These are phyloP conservation scores for Brassica rapa DNA, from an alignment of 345 rosid genomes.

Conservation along the genomic window DNA sequence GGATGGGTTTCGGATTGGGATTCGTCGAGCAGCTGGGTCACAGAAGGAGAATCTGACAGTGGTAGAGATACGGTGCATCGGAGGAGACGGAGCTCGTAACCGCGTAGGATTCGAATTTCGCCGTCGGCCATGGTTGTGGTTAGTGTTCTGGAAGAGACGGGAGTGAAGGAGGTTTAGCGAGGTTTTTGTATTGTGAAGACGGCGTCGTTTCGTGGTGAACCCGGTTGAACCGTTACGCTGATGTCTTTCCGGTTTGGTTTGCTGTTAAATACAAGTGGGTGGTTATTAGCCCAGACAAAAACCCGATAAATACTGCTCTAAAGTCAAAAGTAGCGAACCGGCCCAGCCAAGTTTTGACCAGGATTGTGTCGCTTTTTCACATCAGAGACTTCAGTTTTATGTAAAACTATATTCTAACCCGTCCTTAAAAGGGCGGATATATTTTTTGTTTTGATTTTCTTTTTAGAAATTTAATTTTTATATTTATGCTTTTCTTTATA, in stretches of 20 bases:
- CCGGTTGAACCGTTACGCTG: background rate
- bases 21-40: constrained; percentile 6
- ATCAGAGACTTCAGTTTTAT: too few species aligned
- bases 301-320: background rate
- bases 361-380: background rate
- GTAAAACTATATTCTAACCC: too few species aligned
- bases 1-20: constrained; percentile 11
- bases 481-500: too few species aligned
- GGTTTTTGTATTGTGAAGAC: constrained; percentile 15
- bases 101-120: constrained; percentile 46
- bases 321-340: background rate
- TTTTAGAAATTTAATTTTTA: too few species aligned
- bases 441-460: too few species aligned
- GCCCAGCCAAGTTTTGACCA: background rate
- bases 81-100: constrained; percentile 82
- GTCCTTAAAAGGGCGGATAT: too few species aligned
- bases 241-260: constrained; percentile 18
- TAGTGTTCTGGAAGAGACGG: background rate
- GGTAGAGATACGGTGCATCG: constrained; percentile 53
- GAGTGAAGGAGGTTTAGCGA: background rate
- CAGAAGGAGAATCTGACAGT: constrained; percentile 4
- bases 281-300: background rate
- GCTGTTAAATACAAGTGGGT: background rate
- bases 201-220: constrained; percentile 11
- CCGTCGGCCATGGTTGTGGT: constrained; percentile 41